These are phyloP conservation scores for Pisolithus microcarpus DNA, from an alignment of 768 basidiomycete genomes.

Conservation along the genomic window DNA sequence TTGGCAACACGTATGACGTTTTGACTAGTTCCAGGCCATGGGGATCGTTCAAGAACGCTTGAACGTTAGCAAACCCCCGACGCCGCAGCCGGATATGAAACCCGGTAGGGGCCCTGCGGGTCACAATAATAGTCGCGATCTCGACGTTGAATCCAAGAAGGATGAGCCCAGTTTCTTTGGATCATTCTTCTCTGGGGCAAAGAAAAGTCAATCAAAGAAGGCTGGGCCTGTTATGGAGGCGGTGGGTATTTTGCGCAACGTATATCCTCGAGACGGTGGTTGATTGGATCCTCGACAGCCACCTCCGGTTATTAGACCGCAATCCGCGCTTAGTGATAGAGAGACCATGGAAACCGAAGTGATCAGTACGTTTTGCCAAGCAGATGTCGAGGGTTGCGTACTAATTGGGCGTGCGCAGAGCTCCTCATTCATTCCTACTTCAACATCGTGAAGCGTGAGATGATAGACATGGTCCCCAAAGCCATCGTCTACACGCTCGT, in stretches of 20 bases:
- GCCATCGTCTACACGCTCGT: slow-evolving; percentile 89
- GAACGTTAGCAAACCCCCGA: slow-evolving; percentile 71
- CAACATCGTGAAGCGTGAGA: slow-evolving; percentile 97
- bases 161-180: slow-evolving; percentile 92
- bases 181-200: slow-evolving; percentile 80
- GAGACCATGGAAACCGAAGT: slow-evolving; percentile 99
- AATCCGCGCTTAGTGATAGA: slow-evolving; percentile 84
- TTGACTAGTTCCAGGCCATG: slow-evolving; percentile 57
- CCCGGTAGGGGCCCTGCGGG: slow-evolving; percentile 51
- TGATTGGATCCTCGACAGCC: slow-evolving; percentile 51
- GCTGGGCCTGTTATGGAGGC: slow-evolving; percentile 54
- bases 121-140: slow-evolving; percentile 90
- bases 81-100: slow-evolving; percentile 56
- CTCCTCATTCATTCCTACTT: slow-evolving; percentile 94
- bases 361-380: slow-evolving; percentile 69
- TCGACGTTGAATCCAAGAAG: slow-evolving; percentile 84
- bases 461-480: slow-evolving; percentile 99
- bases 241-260: slow-evolving; percentile 28
- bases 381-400: not conserved
- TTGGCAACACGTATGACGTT: not conserved
- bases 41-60: slow-evolving; percentile 77
- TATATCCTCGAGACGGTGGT: slow-evolving; percentile 5
- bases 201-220: slow-evolving; percentile 58
- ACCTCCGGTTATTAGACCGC: slow-evolving; percentile 81
- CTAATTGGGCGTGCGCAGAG: slow-evolving; percentile 42